phyloP scores from a whole-genome alignment of 331 rosid species.

The Erythrophleum ivorense region DNA sequence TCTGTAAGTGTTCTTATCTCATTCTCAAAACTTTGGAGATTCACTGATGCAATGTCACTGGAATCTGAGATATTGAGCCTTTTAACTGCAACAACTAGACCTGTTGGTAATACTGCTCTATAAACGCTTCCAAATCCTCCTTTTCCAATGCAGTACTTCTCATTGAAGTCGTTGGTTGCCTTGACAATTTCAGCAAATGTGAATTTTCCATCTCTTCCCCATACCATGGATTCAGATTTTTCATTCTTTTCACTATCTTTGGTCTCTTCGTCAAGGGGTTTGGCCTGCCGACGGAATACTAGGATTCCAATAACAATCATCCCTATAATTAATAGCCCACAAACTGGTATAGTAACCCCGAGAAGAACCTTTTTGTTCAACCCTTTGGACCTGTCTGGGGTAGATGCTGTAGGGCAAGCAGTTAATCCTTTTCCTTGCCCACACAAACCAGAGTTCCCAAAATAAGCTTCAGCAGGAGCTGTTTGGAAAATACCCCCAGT shows the following conservation, averaged over 20 bases:
- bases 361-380: constrained; percentile 51
- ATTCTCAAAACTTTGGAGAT: constrained; percentile 58
- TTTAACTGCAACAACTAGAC: constrained; percentile 75
- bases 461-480: constrained; percentile 50
- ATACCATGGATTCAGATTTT: constrained; percentile 35
- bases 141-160: constrained; percentile 75
- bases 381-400: constrained; percentile 39
- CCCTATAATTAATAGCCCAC: constrained; percentile 41
- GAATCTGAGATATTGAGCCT: constrained; percentile 59
- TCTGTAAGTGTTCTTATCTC: constrained; percentile 67
- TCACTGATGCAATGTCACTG: constrained; percentile 49
- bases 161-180: constrained; percentile 70
- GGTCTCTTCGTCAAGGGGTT: constrained; percentile 45
- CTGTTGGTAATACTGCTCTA: constrained; percentile 55
- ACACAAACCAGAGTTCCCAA: constrained; percentile 66
- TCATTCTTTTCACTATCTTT: constrained; percentile 46
- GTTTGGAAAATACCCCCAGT: constrained; percentile 44
- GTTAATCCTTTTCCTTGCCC: constrained; percentile 55
- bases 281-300: constrained; percentile 22
- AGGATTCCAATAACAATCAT: constrained; percentile 35
- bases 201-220: constrained; percentile 69
- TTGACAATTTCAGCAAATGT: constrained; percentile 61
- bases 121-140: constrained; percentile 90
- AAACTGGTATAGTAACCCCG: constrained; percentile 56
- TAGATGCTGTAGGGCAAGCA: constrained; percentile 38